phyloP scores from a whole-genome alignment of 2,329 filamentous ascomycete species.

The Diplodia scrobiculata region DNA sequence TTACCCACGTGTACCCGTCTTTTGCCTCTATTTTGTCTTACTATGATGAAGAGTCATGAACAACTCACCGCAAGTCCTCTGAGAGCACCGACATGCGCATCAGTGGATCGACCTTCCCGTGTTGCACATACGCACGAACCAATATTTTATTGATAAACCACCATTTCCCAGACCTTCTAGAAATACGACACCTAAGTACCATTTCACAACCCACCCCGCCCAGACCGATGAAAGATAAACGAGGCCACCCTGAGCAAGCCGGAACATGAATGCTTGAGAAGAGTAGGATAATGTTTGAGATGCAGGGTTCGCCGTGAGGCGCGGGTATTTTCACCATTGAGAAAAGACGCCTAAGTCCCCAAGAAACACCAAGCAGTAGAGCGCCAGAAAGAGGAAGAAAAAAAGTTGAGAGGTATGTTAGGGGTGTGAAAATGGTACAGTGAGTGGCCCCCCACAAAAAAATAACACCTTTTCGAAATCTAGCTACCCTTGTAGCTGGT shows the following conservation, averaged over 20 bases:
- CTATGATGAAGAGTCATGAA: background rate
- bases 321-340: conserved; percentile 12
- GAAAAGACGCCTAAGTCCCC: conserved; percentile 4
- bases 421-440: background rate
- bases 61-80: conserved; percentile 9
- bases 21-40: background rate
- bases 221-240: background rate
- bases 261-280: background rate
- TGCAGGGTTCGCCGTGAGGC: background rate
- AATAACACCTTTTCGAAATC: background rate
- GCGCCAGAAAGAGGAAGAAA: background rate
- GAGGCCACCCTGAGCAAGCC: background rate
- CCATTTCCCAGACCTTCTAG: background rate
- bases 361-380: background rate
- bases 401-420: background rate
- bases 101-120: conserved; percentile 6
- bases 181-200: background rate
- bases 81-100: conserved; percentile 9
- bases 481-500: background rate
- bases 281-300: background rate
- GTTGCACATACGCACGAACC: conserved; percentile 8
- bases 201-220: background rate
- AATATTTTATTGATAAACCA: conserved; percentile 11
- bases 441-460: background rate
- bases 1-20: background rate